Base-by-base conservation (phyloP, 2,329 filamentous ascomycete genomes). In the Nigrospora sphaerica region DNA sequence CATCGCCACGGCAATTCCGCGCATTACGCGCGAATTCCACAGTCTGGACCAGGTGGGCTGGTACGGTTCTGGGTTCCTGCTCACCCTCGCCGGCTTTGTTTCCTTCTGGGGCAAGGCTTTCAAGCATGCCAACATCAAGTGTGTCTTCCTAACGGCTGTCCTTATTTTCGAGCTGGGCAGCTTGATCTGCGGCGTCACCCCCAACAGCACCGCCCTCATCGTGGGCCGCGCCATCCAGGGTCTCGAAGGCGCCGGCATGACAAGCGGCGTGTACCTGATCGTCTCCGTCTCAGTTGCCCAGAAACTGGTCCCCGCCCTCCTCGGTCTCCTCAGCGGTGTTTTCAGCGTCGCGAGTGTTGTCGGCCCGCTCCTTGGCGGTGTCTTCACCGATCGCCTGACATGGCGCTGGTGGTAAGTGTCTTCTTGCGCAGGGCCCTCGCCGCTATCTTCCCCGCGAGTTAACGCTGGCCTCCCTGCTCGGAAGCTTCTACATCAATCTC, bases 171-270 rank as follows among this genome's bases (percentile, higher is more conserved):
- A 40, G 38, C 4, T 33, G n/a, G 45, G 45, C 13, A 37, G 38
- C 23, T 32, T 46, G 1, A 14, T 42, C 16, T 32, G 38, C 13
- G 46, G 23, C 12, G n/a, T 52, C 5, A 56, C 60, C 1, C 60
- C 60, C 1, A 62, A 51, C n/a, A 65, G 62, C 1, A 52, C 53
- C 6, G 61, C 59, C 3, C 62, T 71, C 3, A 70, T 71, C n/a
- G 50, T 59, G 0, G 69, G 69, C 0, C 58, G 68, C 16, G 64
- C 64, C 0, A 39, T 71, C 1, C 57, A 67, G 4, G 68, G 67
- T 2, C 34, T 65, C 1, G 68, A 67, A 1, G 61, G 55, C 4
- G 64, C 58, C 0, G 66, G 67, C 2, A 58, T 68, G 13, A 59
- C 62, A n/a, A 57, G 61, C 3, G 68, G 68, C 5, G 52, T 47